These are phyloP conservation scores for Alnus rubra DNA, from an alignment of 306 rosid genomes.

Conservation along the genomic window DNA sequence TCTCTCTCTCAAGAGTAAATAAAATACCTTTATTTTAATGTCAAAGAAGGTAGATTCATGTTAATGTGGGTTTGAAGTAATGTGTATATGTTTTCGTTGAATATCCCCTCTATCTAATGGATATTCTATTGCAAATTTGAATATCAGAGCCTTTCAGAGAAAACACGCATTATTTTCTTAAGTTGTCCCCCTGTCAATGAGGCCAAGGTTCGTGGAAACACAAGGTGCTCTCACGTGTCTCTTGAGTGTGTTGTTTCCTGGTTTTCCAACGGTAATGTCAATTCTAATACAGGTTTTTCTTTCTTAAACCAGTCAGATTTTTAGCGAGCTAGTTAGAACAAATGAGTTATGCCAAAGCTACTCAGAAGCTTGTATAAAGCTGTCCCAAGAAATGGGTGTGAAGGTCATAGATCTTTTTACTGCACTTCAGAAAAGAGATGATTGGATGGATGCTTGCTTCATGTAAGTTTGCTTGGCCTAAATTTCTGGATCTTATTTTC, in stretches of 20 bases:
- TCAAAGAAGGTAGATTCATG: not conserved
- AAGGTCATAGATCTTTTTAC: conserved; percentile 73
- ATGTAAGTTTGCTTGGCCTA: conserved; percentile 55
- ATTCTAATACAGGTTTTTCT: conserved; percentile 2
- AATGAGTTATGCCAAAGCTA: conserved; percentile 75
- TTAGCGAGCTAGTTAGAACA: conserved; percentile 82
- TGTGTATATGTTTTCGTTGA: not conserved
- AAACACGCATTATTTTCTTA: conserved; percentile 64
- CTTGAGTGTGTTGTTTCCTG: conserved; percentile 11
- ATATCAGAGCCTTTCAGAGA: conserved; percentile 78
- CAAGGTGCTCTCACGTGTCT: conserved; percentile 52
- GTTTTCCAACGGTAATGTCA: not conserved
- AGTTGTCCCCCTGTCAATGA: conserved; percentile 85
- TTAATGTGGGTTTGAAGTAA: not conserved
- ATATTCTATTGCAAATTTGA: conserved; percentile 34
- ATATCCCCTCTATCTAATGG: conserved; percentile 3
- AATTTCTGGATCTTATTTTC: conserved; percentile 6
- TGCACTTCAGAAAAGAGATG: conserved; percentile 65
- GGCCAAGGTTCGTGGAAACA: conserved; percentile 46
- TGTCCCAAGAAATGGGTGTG: conserved; percentile 73
- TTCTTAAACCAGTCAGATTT: conserved; percentile 43
- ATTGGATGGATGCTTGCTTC: conserved; percentile 71
- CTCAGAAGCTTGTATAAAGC: conserved; percentile 78
- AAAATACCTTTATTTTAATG: not conserved
- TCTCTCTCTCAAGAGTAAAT: not conserved